Evolutionary conservation across 306 rosid species (phyloP), one percentile per base, ranked within the genome.

Genomic region (Sechiopsis laciniata): DNA sequence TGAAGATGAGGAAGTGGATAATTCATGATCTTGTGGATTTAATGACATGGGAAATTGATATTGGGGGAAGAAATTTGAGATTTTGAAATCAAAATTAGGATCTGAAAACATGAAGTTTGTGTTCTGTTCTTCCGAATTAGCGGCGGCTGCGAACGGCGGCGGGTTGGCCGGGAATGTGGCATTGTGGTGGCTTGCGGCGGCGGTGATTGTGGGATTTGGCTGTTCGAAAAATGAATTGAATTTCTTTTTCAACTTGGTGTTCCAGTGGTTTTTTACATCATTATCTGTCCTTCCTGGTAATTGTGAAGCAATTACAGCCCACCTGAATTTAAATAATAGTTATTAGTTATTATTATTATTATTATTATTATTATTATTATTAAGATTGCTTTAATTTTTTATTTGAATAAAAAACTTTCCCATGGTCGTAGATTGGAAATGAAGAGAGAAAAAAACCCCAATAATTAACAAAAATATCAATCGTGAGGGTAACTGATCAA

Each of bases 261-360:
- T 84, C 88, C 88, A 82, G 32, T 81, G 50, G 75, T 84, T 84
- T 50, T 84, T 84, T 55, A 84, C 81, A 17, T 84, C 88, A 16
- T 84, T 84, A 52, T 84, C 88, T 5, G 88, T 84, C 75, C 88
- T 75, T n/a, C 88, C 88, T 1, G 84, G 84, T 7, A 84, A 64
- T 59, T 82, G 80, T 26, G 88, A 82, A 52, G 88, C 85, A 79
- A 84, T 84, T 11, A 82, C 54, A 26, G 88, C 80, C 88, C 88
- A 84, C 85, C 88, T 78, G 52, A 48, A 70, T 20, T 26, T 26
- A 26, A 26, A 26, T 26, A 26, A 26, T 26, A 26, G 2, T 26
- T 1, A 26, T 26, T 26, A 26, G n/a, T 26, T 26, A 26, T 26
- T 26, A 26, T 26, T 26, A 26, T 26, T 1, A 26, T 26, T 26